Conservation (phyloP, 768 basidiomycete species). For the Mycena epipterygia region DNA sequence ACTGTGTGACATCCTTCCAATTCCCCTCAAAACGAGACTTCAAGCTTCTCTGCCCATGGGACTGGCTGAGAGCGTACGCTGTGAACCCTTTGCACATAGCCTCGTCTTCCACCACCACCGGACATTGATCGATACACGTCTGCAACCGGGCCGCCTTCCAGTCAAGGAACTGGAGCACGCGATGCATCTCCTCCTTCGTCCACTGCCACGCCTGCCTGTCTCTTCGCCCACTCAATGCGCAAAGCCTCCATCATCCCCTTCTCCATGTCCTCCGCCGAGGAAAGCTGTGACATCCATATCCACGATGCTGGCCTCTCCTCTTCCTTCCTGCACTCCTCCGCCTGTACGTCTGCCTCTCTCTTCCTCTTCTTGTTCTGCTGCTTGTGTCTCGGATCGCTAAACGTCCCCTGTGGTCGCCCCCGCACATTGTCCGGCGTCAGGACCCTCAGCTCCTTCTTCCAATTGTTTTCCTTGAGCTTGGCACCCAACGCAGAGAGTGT, state of each 20-base stretch:
- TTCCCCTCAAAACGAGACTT: too few relatives aligned
- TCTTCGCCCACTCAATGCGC: constrained; percentile 39
- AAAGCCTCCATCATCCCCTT: neutral
- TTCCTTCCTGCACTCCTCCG: too few relatives aligned
- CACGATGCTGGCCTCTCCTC: too few relatives aligned
- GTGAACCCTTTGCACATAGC: too few relatives aligned
- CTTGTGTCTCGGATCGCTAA: neutral
- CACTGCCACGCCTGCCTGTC: constrained; percentile 33
- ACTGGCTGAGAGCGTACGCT: too few relatives aligned
- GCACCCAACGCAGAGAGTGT: constrained; percentile 26
- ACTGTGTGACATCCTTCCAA: too few relatives aligned
- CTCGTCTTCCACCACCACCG: too few relatives aligned
- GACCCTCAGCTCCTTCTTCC: too few relatives aligned
- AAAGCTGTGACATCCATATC: too few relatives aligned
- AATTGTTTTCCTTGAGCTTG: constrained; percentile 11
- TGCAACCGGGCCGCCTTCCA: constrained; percentile 26
- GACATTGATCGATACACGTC: neutral
- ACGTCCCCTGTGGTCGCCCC: constrained; percentile 26
- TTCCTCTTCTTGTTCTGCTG: neutral
- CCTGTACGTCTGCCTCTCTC: too few relatives aligned
- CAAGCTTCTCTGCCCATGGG: too few relatives aligned
- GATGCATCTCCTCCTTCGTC: constrained; percentile 44
- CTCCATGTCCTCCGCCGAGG: neutral
- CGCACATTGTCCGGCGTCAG: constrained; percentile 33
- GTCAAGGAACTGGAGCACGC: constrained; percentile 31